Evolutionary conservation across 2,329 filamentous ascomycete species (phyloP).

Genomic region (Cladosporium sp.): DNA sequence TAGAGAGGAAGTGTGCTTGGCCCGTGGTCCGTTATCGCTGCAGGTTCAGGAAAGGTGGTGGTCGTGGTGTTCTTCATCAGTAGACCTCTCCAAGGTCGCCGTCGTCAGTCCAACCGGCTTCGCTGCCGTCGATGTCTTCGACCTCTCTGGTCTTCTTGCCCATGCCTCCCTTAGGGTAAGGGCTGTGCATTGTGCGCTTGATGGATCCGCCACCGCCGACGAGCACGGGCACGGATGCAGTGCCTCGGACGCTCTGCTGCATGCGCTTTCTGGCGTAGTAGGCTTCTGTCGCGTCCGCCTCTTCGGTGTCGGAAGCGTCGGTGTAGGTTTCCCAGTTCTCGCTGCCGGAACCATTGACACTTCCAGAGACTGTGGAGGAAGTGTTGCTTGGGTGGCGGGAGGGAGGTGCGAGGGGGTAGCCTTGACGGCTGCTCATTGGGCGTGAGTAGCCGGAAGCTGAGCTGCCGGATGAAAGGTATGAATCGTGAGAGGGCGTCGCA

Average conservation of each 20-base stretch:
- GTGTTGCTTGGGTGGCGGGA: slow-evolving; percentile 31
- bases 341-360: slow-evolving; percentile 54
- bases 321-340: slow-evolving; percentile 99
- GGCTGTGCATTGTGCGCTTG: slow-evolving; percentile 12
- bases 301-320: slow-evolving; percentile 47
- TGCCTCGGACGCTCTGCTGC: background rate
- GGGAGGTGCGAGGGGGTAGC: slow-evolving; percentile 28
- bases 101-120: slow-evolving; percentile 35
- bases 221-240: background rate
- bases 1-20: too few relatives aligned
- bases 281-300: slow-evolving; percentile 66
- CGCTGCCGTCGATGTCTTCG: slow-evolving; percentile 27
- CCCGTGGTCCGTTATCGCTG: too few relatives aligned
- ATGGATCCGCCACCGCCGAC: slow-evolving; percentile 7
- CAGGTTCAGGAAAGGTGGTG: background rate
- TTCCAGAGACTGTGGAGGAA: slow-evolving; percentile 31
- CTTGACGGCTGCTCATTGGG: slow-evolving; percentile 24
- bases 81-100: slow-evolving; percentile 32
- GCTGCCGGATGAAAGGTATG: slow-evolving; percentile 15
- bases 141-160: slow-evolving; percentile 19
- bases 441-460: slow-evolving; percentile 18
- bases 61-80: slow-evolving; percentile 19
- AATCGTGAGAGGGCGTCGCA: slow-evolving; percentile 15
- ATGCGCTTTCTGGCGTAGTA: slow-evolving; percentile 65
- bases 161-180: slow-evolving; percentile 11